Percentiles rank a stretch among this genome's conserved stretches.
phyloP scores from a whole-genome alignment of 176 grass and related monocot genomes.

The Chrysopogon serrulatus region DNA sequence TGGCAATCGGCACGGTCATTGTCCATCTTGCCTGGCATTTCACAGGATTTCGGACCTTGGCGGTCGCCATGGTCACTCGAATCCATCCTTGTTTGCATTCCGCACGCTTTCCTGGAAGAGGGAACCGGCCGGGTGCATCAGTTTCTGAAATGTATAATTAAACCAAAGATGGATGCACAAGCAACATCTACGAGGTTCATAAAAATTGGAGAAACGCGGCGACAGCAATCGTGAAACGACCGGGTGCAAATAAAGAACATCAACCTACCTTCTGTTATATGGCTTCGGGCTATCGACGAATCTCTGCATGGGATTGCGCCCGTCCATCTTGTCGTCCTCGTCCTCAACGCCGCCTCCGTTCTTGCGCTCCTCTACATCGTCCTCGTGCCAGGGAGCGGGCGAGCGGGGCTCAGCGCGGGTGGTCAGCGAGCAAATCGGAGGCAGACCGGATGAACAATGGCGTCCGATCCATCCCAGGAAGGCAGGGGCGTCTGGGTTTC shows the following conservation, averaged over 20 bases:
- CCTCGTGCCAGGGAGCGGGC: not conserved
- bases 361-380: conserved; percentile 23
- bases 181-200: no score
- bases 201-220: no score
- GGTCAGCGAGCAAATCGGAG: not conserved
- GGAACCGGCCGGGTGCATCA: not conserved
- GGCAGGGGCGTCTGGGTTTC: not conserved
- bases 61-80: not conserved
- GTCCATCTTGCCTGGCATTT: not conserved
- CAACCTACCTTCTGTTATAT: not conserved
- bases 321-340: conserved; percentile 11
- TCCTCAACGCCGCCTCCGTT: not conserved
- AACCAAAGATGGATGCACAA: not conserved
- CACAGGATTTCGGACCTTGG: not conserved
- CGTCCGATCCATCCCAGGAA: not conserved
- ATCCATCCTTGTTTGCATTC: conserved; percentile 6
- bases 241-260: not conserved
- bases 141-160: not conserved
- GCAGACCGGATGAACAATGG: not conserved
- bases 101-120: conserved; percentile 22
- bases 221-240: not conserved
- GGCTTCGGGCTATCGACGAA: conserved; percentile 16
- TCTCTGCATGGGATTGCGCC: conserved; percentile 17
- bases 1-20: not conserved
- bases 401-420: not conserved